Base-by-base conservation (phyloP, 202 grass and related monocot genomes). In the Schoenoplectus tabernaemontani region DNA sequence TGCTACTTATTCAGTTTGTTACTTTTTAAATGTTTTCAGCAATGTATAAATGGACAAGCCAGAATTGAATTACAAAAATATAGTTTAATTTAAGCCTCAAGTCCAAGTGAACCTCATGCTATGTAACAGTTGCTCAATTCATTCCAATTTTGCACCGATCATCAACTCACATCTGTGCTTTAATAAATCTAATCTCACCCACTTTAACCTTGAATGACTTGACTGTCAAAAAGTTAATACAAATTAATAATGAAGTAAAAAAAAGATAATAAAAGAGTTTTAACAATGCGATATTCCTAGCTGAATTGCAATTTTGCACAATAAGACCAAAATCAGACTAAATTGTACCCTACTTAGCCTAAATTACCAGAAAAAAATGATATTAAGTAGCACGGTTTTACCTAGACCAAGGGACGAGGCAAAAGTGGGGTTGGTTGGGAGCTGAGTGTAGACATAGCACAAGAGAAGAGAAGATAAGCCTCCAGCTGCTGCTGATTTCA, bases 401-500 rank as follows among this genome's bases (percentile, higher is more conserved):
- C 96, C 96, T 85, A 99, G 65, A 56, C 92, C 96, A 3, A 99
- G 60, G 0, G 91, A 86, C 0, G 96, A 95, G 75, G 96, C 96
- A 42, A 95, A 90, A 56, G 88, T 78, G 0, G 92, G 92, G 46
- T 84, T 86, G 47, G 84, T 78, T 60, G 96, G 96, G 36, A 98
- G 96, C 76, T 92, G 91, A 69, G 89, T 89, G 85, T 95, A 91
- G 9, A 98, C 96, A 2, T 87, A 88, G 81, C 64, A 90, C 41
- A 98, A 57, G 1, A 95, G 9, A 41, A 86, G 66, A 5, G 96
- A 87, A 47, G 96, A 92, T 86, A 90, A 81, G 78, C 89, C 91
- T 89, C 92, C 96, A 60, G 91, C 89, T 66, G 88, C 88, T 57
- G 90, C 58, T 44, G 92, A 99, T 77, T 93, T 99, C 78, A 90